Base-by-base conservation (phyloP, 1,284 basidiomycete genomes). In the Ganoderma sinense region DNA sequence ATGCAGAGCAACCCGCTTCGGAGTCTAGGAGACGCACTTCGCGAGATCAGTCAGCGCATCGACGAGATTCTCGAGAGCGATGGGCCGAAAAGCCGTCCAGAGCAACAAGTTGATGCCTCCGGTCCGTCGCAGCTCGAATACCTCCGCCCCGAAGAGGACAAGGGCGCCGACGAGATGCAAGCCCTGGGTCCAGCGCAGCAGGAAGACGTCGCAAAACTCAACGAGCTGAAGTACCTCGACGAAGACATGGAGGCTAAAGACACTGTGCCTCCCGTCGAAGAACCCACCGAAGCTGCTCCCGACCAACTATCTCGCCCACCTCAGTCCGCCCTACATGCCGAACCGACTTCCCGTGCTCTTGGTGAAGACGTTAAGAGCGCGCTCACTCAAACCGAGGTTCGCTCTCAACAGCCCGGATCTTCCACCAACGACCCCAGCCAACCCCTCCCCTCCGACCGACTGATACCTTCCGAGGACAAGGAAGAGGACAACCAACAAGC, bases 101-200 rank as follows among this genome's bases (percentile, higher is more conserved):
- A 75, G 10, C 79, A 84, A 63, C 67, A 66, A 26, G 55, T 62
- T 43, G 73, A 73, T 14, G 82, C 79, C 36, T 76, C 81, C 18
- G 84, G 86, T 56, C 81, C 86, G 2, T 83, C 87, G 1, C 90
- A 92, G 75, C 85, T 98, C 26, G 95, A 98, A 79, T 97, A 98
- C 80, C 84, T 95, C n/a, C 89, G 88, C 26, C 90, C 94, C 10
- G 89, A 91, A 40, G 91, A 94, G 23, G 71, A 72, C 55, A 66
- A 53, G 71, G 84, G 84, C 16, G 90, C 91, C 68, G 86, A 92
- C 61, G 90, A 94, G 64, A 92, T 94, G 87, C 96, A 99, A 80
- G 96, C 97, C 0, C 87, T 99, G 14, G 97, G 97, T 6, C 91
- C 94, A 1, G 94, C 97, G 0, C 89, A 88, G 14, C 91, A 94